Evolutionary conservation across 371 early-diverging fungal species (phyloP), one percentile per base, ranked within the genome.

Genomic region (Circinella minor): DNA sequence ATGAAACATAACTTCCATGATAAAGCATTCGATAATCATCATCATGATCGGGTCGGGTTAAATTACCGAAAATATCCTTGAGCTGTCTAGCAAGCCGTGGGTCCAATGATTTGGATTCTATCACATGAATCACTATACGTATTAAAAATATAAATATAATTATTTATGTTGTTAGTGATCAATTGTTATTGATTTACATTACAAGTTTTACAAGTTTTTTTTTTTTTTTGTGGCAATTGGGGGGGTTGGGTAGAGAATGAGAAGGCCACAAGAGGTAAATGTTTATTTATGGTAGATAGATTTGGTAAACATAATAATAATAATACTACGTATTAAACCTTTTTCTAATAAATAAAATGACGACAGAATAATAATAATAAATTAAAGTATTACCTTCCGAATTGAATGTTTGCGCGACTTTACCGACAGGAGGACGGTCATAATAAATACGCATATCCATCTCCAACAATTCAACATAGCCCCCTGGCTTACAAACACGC

Each of bases 361-460:
- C 57, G 57, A 57, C 57, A 57, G 57, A 57, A 54, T 18, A 37
- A 18, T 13, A 51, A 51, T 13, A n/a, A 15, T 13, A 14, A 5
- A 51, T 6, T 51, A 14, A 14, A 51, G 5, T 51, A 5, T 5
- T 76, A 82, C 83, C 80, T 80, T 80, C 74, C 55, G 71, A 72
- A 64, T 82, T 82, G 9, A 82, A 65, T 34, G 51, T 54, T 43
- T 77, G 75, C 27, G 75, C 78, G 54, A 77, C 51, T 1, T 75
- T 43, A 8, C 70, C 66, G 3, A 70, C 63, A 10, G 63, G 9
- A 3, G 71, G 61, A 8, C 71, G 65, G 36, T 74, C 72, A 60
- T 77, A 69, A 61, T 83, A 83, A 36, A 81, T 76, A 38, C 76
- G 62, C 72, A 81, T 65, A 59, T 81, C 84, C 74, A 78, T 70